Evolutionary conservation across 164 flowering plant species (phyloP), one percentile per base, ranked within the genome.

Genomic region (Magnolia kwangsiensis): DNA sequence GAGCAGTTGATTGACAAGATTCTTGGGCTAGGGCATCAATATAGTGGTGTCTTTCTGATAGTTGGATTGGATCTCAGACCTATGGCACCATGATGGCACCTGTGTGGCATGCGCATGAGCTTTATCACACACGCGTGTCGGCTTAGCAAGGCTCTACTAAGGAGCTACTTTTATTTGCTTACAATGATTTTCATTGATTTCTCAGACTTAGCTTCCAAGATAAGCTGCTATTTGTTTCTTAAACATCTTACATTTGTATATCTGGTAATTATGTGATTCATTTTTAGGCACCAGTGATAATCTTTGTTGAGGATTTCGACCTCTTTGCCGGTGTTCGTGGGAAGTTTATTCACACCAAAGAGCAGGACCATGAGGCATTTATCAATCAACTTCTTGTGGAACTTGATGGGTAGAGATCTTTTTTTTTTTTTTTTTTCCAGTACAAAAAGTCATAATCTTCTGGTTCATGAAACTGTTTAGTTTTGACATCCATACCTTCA

Each of bases 261-360:
- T 24, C 45, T 11, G 20, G 23, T 7, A 18, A 55, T 55, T 13
- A 23, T 72, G 31, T 23, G 24, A 75, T 7, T 50, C 11, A 45
- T 81, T 65, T 71, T 80, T 80, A 95, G 98, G 98, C 98, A 71
- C 98, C 98, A 75, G 98, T 95, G 7, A 95, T 95, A 75, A 88
- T 95, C 76, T 93, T 93, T 83, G 98, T 95, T 84, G 98, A 95
- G 83, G 98, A 95, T 84, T 95, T 95, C 74, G 98, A 95, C 77
- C 91, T 85, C 66, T 95, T 95, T 87, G 98, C 98, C 83, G 98
- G 98, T 79, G 98, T 92, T 31, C 97, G 98, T 82, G 98, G 98
- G 50, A 85, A 88, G 83, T 89, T 80, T 76, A 84, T 93, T 75
- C 97, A 95, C 84, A 95, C 98, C 50, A 87, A 90, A 84, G 84